A percentile compares a stretch with the other conserved stretches of the same genome.
These are phyloP conservation scores for Coleophoma crateriformis DNA, from an alignment of 2,329 filamentous ascomycete species.

Conservation along the genomic window DNA sequence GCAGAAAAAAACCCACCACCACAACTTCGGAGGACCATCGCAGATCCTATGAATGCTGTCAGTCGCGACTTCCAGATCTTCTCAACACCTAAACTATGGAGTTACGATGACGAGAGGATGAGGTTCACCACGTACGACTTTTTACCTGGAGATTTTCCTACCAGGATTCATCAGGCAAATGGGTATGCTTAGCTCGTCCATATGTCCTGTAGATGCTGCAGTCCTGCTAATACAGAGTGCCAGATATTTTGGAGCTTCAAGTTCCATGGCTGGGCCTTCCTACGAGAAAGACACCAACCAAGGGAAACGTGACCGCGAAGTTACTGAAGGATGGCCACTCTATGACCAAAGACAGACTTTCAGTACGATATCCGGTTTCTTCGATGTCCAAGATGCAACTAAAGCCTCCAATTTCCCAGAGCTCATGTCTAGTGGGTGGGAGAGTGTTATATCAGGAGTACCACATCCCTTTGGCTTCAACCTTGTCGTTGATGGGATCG, in stretches of 20 bases:
- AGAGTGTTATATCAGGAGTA: constrained; percentile 60
- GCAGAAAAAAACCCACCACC: too few species aligned
- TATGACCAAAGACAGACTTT: constrained; percentile 59
- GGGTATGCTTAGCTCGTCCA: constrained; percentile 6
- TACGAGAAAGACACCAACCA: constrained; percentile 13
- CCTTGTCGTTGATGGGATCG: constrained; percentile 44
- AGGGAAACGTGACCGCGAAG: constrained; percentile 7
- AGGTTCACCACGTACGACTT: neutral
- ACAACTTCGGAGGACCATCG: too few species aligned
- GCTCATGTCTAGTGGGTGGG: constrained; percentile 56
- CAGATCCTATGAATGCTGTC: too few species aligned
- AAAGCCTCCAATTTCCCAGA: constrained; percentile 58
- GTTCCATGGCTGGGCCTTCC: constrained; percentile 9
- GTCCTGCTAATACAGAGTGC: neutral
- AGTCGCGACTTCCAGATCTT: too few species aligned
- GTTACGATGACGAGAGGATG: neutral
- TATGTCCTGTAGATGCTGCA: neutral
- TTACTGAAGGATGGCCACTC: constrained; percentile 57
- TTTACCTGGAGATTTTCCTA: constrained; percentile 8
- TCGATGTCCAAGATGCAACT: constrained; percentile 50
- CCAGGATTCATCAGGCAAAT: constrained; percentile 9
- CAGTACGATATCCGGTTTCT: constrained; percentile 64
- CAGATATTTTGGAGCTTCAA: constrained; percentile 9
- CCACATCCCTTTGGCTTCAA: constrained; percentile 59
- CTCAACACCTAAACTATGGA: too few species aligned